Evolutionary conservation across 495 filamentous ascomycete species (phyloP).

Genomic region (Podospora didyma): DNA sequence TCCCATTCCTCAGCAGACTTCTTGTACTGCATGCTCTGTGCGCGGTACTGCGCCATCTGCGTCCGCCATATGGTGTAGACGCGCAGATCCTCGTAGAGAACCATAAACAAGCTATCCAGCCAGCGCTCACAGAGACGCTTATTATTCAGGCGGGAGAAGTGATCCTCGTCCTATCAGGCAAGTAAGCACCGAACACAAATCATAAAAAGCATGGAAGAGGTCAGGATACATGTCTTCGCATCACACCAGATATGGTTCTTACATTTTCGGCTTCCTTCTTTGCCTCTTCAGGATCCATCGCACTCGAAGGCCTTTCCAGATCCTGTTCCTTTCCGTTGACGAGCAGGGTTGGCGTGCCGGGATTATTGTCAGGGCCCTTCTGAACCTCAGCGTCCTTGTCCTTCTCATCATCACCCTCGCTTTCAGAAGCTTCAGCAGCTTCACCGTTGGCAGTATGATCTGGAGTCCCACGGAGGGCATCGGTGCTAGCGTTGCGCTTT

Average conservation of each 20-base stretch:
- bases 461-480: constrained; percentile 63
- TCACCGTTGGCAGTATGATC: constrained; percentile 61
- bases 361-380: constrained; percentile 23
- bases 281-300: constrained; percentile 73
- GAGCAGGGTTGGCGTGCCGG: constrained; percentile 30
- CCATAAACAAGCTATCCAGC: constrained; percentile 99
- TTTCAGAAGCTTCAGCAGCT: constrained; percentile 46
- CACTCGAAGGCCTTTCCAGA: constrained; percentile 77
- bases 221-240: background rate
- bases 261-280: constrained; percentile 78
- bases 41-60: constrained; percentile 88
- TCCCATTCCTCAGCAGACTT: constrained; percentile 98
- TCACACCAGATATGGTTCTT: constrained; percentile 32
- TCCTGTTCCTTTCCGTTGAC: constrained; percentile 40
- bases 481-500: constrained; percentile 70
- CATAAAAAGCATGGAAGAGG: no score
- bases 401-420: constrained; percentile 34
- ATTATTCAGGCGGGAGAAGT: constrained; percentile 74
- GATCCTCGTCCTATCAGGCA: constrained; percentile 37
- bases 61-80: constrained; percentile 99
- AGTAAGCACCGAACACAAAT: no score
- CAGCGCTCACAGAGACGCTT: constrained; percentile 96
- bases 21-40: constrained; percentile 87
- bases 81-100: constrained; percentile 93
- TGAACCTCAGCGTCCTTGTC: background rate